phyloP scores from a whole-genome alignment of 2,329 filamentous ascomycete species.

The Colletotrichum sp. region DNA sequence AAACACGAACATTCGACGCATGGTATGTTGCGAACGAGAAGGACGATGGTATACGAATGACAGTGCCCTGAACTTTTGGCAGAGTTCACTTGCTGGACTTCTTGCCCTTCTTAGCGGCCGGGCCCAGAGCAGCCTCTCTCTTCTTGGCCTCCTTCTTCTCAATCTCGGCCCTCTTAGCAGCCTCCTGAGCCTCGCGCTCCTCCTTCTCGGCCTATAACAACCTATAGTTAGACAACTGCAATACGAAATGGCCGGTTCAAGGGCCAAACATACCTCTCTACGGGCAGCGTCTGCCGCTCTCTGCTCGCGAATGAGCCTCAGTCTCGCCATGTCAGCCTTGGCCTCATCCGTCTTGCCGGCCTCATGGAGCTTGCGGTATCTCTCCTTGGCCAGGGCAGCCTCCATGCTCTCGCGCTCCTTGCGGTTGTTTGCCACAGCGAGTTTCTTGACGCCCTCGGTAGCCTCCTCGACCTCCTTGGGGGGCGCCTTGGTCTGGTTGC shows the following conservation, averaged over 20 bases:
- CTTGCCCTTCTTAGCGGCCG: slow-evolving; percentile 46
- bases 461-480: slow-evolving; percentile 50
- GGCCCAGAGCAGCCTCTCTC: slow-evolving; percentile 56
- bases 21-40: not conserved
- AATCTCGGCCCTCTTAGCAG: slow-evolving; percentile 52
- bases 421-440: slow-evolving; percentile 51
- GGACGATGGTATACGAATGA: slow-evolving; percentile 4
- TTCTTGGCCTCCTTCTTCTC: slow-evolving; percentile 62
- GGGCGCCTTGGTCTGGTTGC: slow-evolving; percentile 59
- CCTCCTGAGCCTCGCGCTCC: slow-evolving; percentile 58
- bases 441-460: slow-evolving; percentile 60
- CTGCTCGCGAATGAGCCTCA: slow-evolving; percentile 84
- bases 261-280: slow-evolving; percentile 69
- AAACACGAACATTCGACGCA: not conserved
- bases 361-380: slow-evolving; percentile 89
- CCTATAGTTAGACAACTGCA: not conserved
- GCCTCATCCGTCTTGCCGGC: slow-evolving; percentile 98
- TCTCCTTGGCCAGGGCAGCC: slow-evolving; percentile 86
- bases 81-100: slow-evolving; percentile 34
- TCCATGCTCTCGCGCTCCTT: slow-evolving; percentile 77
- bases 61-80: not conserved
- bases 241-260: not conserved
- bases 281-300: slow-evolving; percentile 82
- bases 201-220: slow-evolving; percentile 59
- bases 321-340: slow-evolving; percentile 82